These are phyloP conservation scores for Vitis amurensis DNA, from an alignment of 164 flowering plant species.

Conservation along the genomic window DNA sequence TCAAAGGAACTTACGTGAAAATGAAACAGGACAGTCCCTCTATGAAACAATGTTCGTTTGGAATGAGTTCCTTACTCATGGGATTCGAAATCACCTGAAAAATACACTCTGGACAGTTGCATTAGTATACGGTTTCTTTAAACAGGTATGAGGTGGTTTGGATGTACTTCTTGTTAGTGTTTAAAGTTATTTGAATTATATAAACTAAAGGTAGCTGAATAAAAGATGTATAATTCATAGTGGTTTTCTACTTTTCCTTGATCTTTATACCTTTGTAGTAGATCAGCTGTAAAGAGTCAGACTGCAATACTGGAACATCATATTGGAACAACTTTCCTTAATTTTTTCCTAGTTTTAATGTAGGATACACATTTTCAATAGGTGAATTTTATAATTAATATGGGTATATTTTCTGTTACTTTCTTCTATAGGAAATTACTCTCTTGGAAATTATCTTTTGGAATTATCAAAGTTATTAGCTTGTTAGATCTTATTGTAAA, in stretches of 20 bases:
- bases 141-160: slow-evolving; percentile 56
- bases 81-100: slow-evolving; percentile 69
- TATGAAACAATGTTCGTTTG: slow-evolving; percentile 97
- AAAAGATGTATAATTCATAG: not conserved
- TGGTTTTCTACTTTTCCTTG: not conserved
- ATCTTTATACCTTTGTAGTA: not conserved
- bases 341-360: not conserved
- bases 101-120: slow-evolving; percentile 93
- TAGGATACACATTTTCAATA: not conserved
- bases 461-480: not conserved
- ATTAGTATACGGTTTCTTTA: slow-evolving; percentile 90
- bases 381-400: too few species aligned
- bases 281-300: not conserved
- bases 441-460: not conserved
- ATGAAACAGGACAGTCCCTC: slow-evolving; percentile 44
- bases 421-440: not conserved
- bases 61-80: slow-evolving; percentile 92
- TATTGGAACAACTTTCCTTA: not conserved
- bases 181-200: too few species aligned
- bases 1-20: slow-evolving; percentile 74
- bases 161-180: not conserved
- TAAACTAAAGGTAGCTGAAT: too few species aligned
- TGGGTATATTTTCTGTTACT: not conserved
- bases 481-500: not conserved
- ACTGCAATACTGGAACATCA: not conserved